Conservation (phyloP, 495 filamentous ascomycete genomes). For the Cercophora sp. region DNA sequence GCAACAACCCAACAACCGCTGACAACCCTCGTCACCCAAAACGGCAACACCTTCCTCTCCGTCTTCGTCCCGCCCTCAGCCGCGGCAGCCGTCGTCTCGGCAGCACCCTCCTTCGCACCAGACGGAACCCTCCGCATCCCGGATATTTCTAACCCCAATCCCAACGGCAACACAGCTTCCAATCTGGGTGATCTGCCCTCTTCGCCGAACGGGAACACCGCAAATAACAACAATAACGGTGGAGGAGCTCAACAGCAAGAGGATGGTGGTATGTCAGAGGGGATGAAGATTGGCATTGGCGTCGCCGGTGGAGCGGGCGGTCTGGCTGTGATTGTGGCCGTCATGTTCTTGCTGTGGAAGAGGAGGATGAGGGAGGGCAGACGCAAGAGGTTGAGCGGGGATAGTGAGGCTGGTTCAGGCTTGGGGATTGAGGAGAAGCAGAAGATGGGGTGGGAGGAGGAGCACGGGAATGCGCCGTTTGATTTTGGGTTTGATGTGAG, state of each 20-base stretch:
- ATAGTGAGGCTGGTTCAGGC: not conserved
- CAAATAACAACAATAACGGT: not conserved
- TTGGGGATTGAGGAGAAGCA: constrained; percentile 9
- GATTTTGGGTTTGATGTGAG: constrained; percentile 23
- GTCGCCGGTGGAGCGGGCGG: not conserved
- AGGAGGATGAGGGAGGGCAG: not conserved
- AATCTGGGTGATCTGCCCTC: not conserved
- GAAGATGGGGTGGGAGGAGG: constrained; percentile 27
- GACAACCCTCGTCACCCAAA: constrained; percentile 5
- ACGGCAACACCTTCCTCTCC: constrained; percentile 18
- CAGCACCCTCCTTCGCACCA: not conserved
- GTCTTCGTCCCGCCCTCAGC: constrained; percentile 19
- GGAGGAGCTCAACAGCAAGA: constrained; percentile 9
- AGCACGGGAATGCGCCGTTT: constrained; percentile 23
- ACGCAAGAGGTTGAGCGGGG: not conserved
- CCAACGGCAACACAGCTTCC: not conserved
- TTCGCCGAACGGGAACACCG: constrained; percentile 1
- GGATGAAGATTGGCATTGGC: constrained; percentile 2
- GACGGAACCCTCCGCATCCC: not conserved
- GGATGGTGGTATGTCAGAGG: not conserved
- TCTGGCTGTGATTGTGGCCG: not conserved
- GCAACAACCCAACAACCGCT: not conserved
- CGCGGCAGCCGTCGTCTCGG: constrained; percentile 2
- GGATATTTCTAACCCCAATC: not conserved
- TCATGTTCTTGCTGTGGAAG: not conserved